Evolutionary conservation across 176 grass and related monocot species (phyloP), one percentile per base, ranked within the genome.

Genomic region (Ampelocalamus luodianensis): DNA sequence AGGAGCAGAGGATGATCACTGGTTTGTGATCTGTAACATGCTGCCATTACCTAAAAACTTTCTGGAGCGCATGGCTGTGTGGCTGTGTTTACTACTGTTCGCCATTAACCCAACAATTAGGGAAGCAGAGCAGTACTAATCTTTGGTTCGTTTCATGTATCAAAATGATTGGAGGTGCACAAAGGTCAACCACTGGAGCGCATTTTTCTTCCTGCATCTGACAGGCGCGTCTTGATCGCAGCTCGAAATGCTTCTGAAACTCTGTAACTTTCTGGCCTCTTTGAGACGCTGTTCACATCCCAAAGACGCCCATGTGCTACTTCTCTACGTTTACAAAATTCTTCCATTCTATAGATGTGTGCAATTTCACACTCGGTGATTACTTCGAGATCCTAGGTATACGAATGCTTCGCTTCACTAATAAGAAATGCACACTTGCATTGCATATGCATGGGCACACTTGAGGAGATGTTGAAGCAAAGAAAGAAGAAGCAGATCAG

Each of bases 141-240:
- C 5, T 66, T 40, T 40, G 44, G 76, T 17, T 66, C 6, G 16
- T 54, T 59, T 5, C 29, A 3, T 65, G 38, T 48, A 8, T 36
- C 8, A 13, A 84, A 82, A 86, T 82, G 50, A 74, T 66, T 76
- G 83, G 87, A 68, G 82, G n/a, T 54, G 59, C 45, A 20, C 83
- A 83, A 38, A 70, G 51, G 87, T 86, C 90, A 79, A 58, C 39
- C 15, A 4, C 36, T 7, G 11, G 61, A 44, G 20, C 45, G 10
- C 65, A 23, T 66, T 90, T 82, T 77, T 81, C 83, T 86, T 59
- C 65, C 40, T 49, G 66, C 37, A 0, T 78, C 81, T 78, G 88
- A 65, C 84, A 14, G 78, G 36, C 36, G 39, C 50, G 62, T 78
- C 50, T 72, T 34, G n/a, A 42, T 81, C 70, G 23, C 62, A 44